phyloP scores from a whole-genome alignment of 352 stramenopile species.

The Thraustochytrium sp. region DNA sequence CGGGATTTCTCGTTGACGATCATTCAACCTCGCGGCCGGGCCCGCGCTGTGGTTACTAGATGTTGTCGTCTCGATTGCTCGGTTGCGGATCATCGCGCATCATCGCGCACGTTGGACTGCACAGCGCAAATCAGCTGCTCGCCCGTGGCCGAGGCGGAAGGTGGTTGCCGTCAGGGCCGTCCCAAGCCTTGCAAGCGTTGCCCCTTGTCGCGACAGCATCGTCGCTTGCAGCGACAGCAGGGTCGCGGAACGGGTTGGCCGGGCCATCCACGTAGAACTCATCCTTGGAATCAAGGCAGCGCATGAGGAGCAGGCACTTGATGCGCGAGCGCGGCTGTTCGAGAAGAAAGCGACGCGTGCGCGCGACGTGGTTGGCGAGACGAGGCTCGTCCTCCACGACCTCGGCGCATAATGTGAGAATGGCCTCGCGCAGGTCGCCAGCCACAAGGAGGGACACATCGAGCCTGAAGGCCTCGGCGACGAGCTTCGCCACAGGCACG shows the following conservation, averaged over 20 bases:
- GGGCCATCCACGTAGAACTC: neutral
- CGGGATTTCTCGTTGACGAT: too few species aligned
- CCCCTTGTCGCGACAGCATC: too few species aligned
- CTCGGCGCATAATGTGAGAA: neutral
- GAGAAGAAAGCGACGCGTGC: neutral
- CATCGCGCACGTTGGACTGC: too few species aligned
- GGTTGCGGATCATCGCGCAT: too few species aligned
- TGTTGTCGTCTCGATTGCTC: too few species aligned
- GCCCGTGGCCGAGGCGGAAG: too few species aligned
- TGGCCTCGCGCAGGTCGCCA: neutral
- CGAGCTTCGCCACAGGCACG: neutral
- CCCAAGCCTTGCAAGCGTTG: too few species aligned
- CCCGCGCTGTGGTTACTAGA: too few species aligned
- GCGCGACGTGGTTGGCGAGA: neutral
- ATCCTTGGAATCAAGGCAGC: neutral
- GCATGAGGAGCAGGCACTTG: slow-evolving; percentile 12
- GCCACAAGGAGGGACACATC: neutral
- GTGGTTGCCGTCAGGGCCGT: too few species aligned
- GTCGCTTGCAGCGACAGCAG: too few species aligned
- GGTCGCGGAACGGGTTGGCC: neutral
- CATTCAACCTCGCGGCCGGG: too few species aligned
- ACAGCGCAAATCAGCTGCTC: too few species aligned
- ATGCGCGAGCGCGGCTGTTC: neutral
- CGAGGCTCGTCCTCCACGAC: neutral
- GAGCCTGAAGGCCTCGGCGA: neutral